phyloP scores from a whole-genome alignment of 805 yeast species.

The Candida suzukii region DNA sequence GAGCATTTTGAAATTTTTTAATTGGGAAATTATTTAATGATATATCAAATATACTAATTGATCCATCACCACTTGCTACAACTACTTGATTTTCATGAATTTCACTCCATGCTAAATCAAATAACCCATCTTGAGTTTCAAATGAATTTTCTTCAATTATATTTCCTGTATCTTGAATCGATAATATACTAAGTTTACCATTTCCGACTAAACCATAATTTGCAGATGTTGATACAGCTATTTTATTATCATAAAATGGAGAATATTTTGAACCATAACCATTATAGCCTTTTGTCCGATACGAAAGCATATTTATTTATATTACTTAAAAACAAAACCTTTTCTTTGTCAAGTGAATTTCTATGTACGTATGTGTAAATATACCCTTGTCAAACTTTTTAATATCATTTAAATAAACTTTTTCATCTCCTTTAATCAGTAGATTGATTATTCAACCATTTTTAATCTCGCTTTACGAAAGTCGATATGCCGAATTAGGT shows the following conservation, averaged over 20 bases:
- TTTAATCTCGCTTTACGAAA: too few species aligned
- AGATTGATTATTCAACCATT: too few species aligned
- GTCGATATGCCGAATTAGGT: too few species aligned
- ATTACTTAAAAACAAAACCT: too few species aligned
- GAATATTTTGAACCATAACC: slow-evolving; percentile 88
- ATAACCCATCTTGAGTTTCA: slow-evolving; percentile 91
- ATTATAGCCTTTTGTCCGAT: slow-evolving; percentile 70
- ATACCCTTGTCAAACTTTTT: too few species aligned
- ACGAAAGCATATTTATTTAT: slow-evolving; percentile 81
- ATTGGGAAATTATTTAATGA: slow-evolving; percentile 64
- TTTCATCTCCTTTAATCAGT: too few species aligned
- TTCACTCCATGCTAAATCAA: slow-evolving; percentile 88
- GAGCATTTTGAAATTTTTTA: slow-evolving; percentile 63
- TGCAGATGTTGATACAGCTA: slow-evolving; percentile 87
- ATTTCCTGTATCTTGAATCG: slow-evolving; percentile 61
- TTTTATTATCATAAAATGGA: slow-evolving; percentile 81
- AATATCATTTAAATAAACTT: too few species aligned
- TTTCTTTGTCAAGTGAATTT: neutral
- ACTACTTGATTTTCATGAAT: slow-evolving; percentile 78
- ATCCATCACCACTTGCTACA: slow-evolving; percentile 87
- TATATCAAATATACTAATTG: slow-evolving; percentile 73
- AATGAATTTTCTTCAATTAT: slow-evolving; percentile 49
- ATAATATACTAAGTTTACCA: slow-evolving; percentile 70
- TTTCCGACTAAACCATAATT: slow-evolving; percentile 94
- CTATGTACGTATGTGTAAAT: too few species aligned